Base-by-base conservation (phyloP, 345 rosid species). In the Melaleuca quinquenervia region DNA sequence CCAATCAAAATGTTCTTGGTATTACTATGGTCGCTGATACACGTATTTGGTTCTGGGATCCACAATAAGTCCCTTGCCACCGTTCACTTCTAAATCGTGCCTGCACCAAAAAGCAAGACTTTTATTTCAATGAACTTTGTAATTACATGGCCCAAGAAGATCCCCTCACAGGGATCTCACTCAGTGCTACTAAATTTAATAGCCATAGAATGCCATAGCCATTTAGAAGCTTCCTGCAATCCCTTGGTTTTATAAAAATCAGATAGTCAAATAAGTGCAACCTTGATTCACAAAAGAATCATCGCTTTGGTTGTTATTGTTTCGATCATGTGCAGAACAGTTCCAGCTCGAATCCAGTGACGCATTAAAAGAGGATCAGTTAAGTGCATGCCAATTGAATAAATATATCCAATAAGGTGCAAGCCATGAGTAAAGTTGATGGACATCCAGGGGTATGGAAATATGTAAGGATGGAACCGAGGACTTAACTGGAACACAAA, bases 31-130 rank as follows among this genome's bases (percentile, higher is more conserved):
- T 53, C 98, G 98, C 74, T 96, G 99, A 85, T 95, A 96, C 62
- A 96, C 98, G 82, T 93, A 96, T 89, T 96, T 98, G 60, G 98
- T 96, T 91, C 99, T 91, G n/a, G 99, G 99, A 84, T 98, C 99
- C 86, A 98, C 98, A 20, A 98, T 94, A 11, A 98, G 96, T 87
- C 99, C 99, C 90, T 98, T 98, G 78, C 98, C 99, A 54, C 99
- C 99, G 60, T 96, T 98, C 89, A 96, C 99, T 92, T 98, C 99
- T 87, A 98, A 91, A 93, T 96, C 99, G 88, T 96, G 99, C 96
- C 99, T 98, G 96, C 88, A 89, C 88, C 48, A 50, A 50, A 36
- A 84, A 85, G 82, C n/a, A 75, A 36, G 49, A 53, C 13, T 14
- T 55, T 22, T 20, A 52, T n/a, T 29, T 75, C 36, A 13, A 49